phyloP scores from a whole-genome alignment of 2,329 filamentous ascomycete genomes.

The Paecilomyces formosus region DNA sequence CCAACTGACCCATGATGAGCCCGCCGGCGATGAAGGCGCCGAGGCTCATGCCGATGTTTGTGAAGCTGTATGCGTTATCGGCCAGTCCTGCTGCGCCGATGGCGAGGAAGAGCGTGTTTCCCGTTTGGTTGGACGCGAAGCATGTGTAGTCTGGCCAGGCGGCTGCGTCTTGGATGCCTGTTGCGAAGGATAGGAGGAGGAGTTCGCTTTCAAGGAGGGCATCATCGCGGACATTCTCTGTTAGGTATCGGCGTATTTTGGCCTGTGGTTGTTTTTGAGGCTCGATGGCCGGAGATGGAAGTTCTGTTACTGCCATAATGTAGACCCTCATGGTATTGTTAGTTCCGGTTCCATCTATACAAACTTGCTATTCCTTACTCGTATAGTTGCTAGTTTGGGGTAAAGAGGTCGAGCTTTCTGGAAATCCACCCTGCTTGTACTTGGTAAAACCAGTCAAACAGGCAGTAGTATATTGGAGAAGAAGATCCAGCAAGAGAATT shows the following conservation, averaged over 20 bases:
- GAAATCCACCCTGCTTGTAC: background rate
- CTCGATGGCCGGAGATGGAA: background rate
- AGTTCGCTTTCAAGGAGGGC: constrained; percentile 25
- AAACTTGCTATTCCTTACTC: background rate
- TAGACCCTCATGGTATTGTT: background rate
- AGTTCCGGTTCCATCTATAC: background rate
- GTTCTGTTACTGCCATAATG: background rate
- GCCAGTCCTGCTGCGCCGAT: constrained; percentile 44
- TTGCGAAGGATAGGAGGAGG: constrained; percentile 31
- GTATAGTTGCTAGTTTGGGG: background rate
- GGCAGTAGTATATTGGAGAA: background rate
- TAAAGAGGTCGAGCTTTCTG: background rate
- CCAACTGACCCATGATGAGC: constrained; percentile 50
- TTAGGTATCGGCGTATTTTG: constrained; percentile 1
- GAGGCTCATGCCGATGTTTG: constrained; percentile 50
- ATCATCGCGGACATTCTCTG: constrained; percentile 14
- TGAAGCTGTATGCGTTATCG: constrained; percentile 43
- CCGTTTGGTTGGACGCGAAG: constrained; percentile 59
- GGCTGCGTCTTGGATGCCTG: constrained; percentile 47
- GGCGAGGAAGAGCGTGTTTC: constrained; percentile 57
- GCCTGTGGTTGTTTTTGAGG: background rate
- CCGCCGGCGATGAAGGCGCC: constrained; percentile 50
- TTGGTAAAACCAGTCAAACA: background rate
- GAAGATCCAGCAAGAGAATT: background rate
- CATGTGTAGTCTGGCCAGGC: constrained; percentile 56